Percentiles rank a stretch among this genome's conserved stretches.
These are phyloP conservation scores for Salix koriyanagi DNA, from an alignment of 345 rosid species.

Conservation along the genomic window DNA sequence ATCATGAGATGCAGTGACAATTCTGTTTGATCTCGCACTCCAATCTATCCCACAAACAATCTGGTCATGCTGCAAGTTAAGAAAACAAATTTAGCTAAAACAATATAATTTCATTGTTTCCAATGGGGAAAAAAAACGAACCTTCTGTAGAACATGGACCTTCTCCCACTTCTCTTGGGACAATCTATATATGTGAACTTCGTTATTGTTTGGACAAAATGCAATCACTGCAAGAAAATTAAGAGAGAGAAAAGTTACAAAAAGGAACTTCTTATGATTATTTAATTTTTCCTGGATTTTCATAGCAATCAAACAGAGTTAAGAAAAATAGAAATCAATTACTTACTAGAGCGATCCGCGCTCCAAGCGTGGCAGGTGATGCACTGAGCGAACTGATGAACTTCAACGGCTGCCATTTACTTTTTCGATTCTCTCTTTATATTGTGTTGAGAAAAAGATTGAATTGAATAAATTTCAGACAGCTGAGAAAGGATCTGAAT, in stretches of 20 bases:
- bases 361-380: conserved; percentile 98
- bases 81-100: background rate
- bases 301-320: background rate
- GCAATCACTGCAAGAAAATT: conserved; percentile 66
- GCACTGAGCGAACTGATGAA: conserved; percentile 81
- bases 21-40: conserved; percentile 74
- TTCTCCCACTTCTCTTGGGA: conserved; percentile 80
- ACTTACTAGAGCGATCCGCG: conserved; percentile 76
- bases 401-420: conserved; percentile 63
- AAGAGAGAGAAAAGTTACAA: background rate
- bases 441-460: background rate
- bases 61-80: conserved; percentile 77
- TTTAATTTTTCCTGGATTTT: background rate
- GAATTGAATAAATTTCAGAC: background rate
- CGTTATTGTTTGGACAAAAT: conserved; percentile 79
- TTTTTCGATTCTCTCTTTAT: background rate
- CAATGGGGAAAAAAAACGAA: background rate
- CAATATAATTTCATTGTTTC: no score
- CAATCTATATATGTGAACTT: conserved; percentile 86
- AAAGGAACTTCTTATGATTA: background rate
- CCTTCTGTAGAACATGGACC: conserved; percentile 85
- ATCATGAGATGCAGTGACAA: conserved; percentile 91
- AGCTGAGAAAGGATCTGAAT: background rate
- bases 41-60: conserved; percentile 96
- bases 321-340: background rate